Evolutionary conservation across 202 grass and related monocot species (phyloP).

Genomic region (Carex sylvatica): DNA sequence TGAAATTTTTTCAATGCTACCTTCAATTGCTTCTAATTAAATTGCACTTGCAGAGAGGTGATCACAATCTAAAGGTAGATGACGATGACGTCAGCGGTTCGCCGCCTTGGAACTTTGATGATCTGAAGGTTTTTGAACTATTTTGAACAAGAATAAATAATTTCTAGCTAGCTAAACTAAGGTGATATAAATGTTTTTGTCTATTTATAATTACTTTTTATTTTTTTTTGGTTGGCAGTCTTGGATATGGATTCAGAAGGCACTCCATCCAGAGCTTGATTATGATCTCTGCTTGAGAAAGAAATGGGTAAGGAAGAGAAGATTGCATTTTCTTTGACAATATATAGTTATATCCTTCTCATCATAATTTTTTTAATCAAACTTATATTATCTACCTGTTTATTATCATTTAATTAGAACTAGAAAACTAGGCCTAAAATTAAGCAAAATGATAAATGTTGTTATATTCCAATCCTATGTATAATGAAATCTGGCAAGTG

Average conservation of each 20-base stretch:
- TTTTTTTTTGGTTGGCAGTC: conserved; percentile 40
- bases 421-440: not conserved
- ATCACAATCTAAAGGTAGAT: conserved; percentile 52
- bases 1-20: conserved; percentile 13
- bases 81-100: conserved; percentile 35
- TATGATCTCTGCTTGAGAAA: conserved; percentile 76
- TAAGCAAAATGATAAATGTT: not conserved
- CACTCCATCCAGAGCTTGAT: conserved; percentile 93
- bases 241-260: conserved; percentile 98
- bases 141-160: not conserved
- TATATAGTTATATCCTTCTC: not conserved
- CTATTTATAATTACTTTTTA: not conserved
- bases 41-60: conserved; percentile 46
- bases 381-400: too few relatives aligned
- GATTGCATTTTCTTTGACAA: not conserved
- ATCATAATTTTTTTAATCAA: too few relatives aligned
- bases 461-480: not conserved
- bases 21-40: not conserved
- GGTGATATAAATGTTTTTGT: not conserved
- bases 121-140: conserved; percentile 61
- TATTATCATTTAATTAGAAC: too few relatives aligned
- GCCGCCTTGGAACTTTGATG: conserved; percentile 67
- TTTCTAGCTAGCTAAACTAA: not conserved
- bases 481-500: conserved; percentile 12
- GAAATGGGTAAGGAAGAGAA: conserved; percentile 72